Conservation (phyloP, 768 basidiomycete species). For the Termitomyces heimii region DNA sequence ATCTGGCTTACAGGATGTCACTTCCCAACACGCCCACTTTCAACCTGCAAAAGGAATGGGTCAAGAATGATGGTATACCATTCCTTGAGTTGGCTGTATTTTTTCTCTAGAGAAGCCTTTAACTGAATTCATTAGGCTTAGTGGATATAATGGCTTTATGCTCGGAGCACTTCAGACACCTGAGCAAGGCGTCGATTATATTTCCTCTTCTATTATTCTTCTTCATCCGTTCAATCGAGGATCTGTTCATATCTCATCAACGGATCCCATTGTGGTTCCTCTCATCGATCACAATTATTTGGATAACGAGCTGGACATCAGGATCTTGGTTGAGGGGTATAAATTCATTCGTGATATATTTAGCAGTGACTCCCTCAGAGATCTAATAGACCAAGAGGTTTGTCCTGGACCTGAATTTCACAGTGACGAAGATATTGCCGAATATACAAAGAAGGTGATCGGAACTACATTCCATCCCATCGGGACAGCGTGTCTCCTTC, state of each 20-base stretch:
- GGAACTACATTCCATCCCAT: conserved; percentile 1
- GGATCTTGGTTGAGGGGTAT: conserved; percentile 17
- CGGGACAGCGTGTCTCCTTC: conserved; percentile 4
- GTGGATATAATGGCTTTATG: neutral
- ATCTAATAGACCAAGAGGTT: neutral
- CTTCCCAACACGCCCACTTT: too few relatives aligned
- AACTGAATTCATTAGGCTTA: neutral
- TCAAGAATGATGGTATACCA: neutral
- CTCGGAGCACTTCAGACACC: neutral
- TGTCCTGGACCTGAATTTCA: neutral
- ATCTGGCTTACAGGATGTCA: neutral
- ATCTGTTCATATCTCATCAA: conserved; percentile 22
- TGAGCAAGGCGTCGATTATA: conserved; percentile 17
- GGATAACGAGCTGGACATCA: conserved; percentile 16
- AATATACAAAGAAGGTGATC: neutral
- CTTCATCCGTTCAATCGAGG: conserved; percentile 35
- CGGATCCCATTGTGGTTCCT: conserved; percentile 12
- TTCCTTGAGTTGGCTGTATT: neutral
- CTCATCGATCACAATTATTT: conserved; percentile 14
- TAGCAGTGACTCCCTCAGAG: neutral
- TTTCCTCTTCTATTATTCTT: conserved; percentile 15
- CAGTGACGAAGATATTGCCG: neutral
- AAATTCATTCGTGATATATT: conserved; percentile 13
- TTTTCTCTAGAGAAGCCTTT: too few relatives aligned
- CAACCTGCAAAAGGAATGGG: neutral